A percentile compares a stretch with the other conserved stretches of the same genome.
phyloP scores from a whole-genome alignment of 306 rosid species.

The Rosa lucieae region DNA sequence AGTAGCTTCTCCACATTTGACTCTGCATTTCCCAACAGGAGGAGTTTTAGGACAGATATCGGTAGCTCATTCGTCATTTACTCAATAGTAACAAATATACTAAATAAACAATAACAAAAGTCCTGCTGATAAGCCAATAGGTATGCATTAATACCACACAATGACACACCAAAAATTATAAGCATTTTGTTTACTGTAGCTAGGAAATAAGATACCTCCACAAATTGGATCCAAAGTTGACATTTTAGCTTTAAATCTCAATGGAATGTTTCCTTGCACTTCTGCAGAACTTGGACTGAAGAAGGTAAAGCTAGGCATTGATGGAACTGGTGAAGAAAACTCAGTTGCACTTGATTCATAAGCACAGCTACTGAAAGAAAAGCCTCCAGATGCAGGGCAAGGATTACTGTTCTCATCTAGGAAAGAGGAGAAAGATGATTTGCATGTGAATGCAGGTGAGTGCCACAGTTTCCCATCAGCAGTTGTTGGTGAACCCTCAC shows the following conservation, averaged over 20 bases:
- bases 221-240: neutral
- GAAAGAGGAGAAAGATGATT: constrained; percentile 35
- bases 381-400: constrained; percentile 35
- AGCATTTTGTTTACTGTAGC: neutral
- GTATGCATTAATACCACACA: neutral
- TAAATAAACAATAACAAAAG: neutral
- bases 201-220: constrained; percentile 20
- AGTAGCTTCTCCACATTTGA: constrained; percentile 28
- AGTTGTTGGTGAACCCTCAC: constrained; percentile 22
- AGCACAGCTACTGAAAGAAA: constrained; percentile 39
- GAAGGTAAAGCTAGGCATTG: constrained; percentile 35
- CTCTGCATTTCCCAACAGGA: constrained; percentile 27
- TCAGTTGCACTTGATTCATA: constrained; percentile 22
- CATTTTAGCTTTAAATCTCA: constrained; percentile 16
- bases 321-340: constrained; percentile 30
- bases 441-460: constrained; percentile 39
- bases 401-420: constrained; percentile 18
- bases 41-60: neutral
- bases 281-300: constrained; percentile 17
- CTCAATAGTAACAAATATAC: neutral
- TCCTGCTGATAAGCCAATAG: neutral
- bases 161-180: neutral
- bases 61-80: neutral
- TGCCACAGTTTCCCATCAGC: constrained; percentile 27
- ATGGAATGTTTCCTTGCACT: constrained; percentile 17